Evolutionary conservation across 176 grass and related monocot genomes (phyloP).

Genomic region (Saccharum spontaneum): DNA sequence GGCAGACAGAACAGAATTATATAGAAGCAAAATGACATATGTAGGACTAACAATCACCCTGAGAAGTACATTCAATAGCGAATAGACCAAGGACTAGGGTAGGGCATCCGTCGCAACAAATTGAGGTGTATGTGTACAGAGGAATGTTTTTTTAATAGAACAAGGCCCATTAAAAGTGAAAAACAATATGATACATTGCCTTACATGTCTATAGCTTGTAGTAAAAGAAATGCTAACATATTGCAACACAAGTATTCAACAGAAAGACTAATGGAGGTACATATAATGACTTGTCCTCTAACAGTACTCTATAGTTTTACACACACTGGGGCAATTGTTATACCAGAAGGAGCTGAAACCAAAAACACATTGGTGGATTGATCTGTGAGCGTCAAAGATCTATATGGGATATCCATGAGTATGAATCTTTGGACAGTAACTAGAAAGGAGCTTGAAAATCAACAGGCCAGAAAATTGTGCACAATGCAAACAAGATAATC

Average conservation of each 20-base stretch:
- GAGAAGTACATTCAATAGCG: not conserved
- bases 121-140: not conserved
- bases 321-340: not conserved
- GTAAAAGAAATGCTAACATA: constrained; percentile 1
- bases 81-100: not conserved
- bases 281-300: not conserved
- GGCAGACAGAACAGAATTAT: not conserved
- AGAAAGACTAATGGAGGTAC: not conserved
- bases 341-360: not conserved
- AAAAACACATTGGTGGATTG: not conserved
- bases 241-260: not conserved
- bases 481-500: constrained; percentile 7
- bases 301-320: not conserved
- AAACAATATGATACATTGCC: not conserved
- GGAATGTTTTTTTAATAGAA: not conserved
- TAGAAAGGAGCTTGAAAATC: not conserved
- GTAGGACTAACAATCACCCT: not conserved
- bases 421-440: not conserved
- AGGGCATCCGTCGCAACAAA: not conserved
- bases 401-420: not conserved
- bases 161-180: not conserved
- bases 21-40: not conserved
- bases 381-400: not conserved
- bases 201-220: not conserved
- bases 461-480: not conserved